Conservation (phyloP, 139 green algal species). For the Bryopsis sp. region DNA sequence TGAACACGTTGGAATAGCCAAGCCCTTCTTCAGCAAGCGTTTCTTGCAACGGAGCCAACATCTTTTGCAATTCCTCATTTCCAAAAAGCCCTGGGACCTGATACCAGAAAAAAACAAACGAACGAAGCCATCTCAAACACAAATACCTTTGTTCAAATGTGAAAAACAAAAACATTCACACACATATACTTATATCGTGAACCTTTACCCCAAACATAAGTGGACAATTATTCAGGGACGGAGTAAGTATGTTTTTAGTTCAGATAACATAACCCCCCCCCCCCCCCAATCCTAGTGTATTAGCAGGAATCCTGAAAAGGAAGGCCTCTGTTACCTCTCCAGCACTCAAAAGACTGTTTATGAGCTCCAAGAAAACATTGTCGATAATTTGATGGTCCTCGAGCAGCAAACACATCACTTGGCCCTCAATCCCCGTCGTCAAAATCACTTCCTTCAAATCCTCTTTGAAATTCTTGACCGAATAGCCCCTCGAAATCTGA, state of each 20-base stretch:
- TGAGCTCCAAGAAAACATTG: conserved; percentile 40
- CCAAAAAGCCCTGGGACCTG: conserved; percentile 67
- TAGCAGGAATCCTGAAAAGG: no score
- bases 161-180: no score
- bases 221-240: no score
- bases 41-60: conserved; percentile 39
- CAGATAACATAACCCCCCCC: no score
- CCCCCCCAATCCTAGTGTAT: no score
- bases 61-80: conserved; percentile 63
- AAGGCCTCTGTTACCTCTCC: no score
- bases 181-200: no score
- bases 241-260: no score
- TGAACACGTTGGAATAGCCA: conserved; percentile 23
- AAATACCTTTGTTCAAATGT: no score
- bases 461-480: conserved; percentile 43
- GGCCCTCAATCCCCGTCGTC: conserved; percentile 41
- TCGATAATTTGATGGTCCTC: conserved; percentile 58
- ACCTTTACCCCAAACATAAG: no score
- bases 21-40: conserved; percentile 24
- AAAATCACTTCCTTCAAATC: conserved; percentile 63
- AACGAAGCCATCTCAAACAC: background rate
- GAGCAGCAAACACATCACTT: conserved; percentile 49
- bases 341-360: conserved; percentile 56
- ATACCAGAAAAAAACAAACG: background rate
- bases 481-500: conserved; percentile 37